phyloP scores from a whole-genome alignment of 352 stramenopile species.

The Pythium apleroticum region DNA sequence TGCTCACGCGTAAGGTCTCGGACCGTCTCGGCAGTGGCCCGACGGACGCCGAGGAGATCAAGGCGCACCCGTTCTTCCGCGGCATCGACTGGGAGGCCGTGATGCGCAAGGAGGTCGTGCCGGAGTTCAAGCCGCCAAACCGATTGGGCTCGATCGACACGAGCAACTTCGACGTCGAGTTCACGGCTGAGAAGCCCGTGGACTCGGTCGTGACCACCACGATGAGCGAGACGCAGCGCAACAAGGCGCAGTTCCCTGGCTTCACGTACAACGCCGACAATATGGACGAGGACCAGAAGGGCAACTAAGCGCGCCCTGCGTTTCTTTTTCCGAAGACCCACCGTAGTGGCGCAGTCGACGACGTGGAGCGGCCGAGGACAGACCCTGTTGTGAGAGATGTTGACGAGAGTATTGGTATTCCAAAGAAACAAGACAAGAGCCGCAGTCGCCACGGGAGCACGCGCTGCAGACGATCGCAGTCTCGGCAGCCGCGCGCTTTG shows the following conservation, averaged over 20 bases:
- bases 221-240: conserved; percentile 89
- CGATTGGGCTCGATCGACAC: conserved; percentile 90
- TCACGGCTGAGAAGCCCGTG: conserved; percentile 90
- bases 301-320: conserved; percentile 45
- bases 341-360: conserved; percentile 6
- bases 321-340: conserved; percentile 18
- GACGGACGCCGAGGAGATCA: conserved; percentile 92
- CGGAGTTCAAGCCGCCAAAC: conserved; percentile 92
- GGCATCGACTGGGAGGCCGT: conserved; percentile 92
- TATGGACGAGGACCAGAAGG: conserved; percentile 85
- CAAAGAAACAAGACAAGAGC: conserved; percentile 15
- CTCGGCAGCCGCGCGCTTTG: not conserved
- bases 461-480: conserved; percentile 17
- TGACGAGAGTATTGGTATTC: conserved; percentile 24
- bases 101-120: conserved; percentile 82
- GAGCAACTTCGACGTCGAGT: conserved; percentile 94
- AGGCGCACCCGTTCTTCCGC: conserved; percentile 92
- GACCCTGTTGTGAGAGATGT: conserved; percentile 26
- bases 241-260: conserved; percentile 89
- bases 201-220: conserved; percentile 90
- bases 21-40: conserved; percentile 86
- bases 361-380: not conserved
- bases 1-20: conserved; percentile 87
- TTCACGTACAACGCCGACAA: conserved; percentile 91
- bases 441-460: not conserved